Evolutionary conservation across 345 rosid genomes (phyloP).

Genomic region (Trapa incisa): DNA sequence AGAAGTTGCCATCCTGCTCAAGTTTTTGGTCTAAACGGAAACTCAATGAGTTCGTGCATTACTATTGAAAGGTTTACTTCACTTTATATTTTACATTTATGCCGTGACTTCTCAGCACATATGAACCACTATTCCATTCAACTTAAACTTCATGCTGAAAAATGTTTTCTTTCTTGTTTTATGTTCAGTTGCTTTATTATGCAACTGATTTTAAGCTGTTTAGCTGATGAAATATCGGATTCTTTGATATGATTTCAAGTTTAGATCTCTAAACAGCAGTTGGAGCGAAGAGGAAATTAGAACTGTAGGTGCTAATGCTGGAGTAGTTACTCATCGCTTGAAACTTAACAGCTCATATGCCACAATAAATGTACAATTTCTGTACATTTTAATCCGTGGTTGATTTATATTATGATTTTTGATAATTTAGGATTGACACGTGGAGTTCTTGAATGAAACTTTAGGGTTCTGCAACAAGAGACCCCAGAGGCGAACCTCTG

Average conservation of each 20-base stretch:
- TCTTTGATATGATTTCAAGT: constrained; percentile 10
- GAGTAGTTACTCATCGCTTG: constrained; percentile 43
- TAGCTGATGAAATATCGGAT: not conserved
- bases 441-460: constrained; percentile 1
- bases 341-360: constrained; percentile 63
- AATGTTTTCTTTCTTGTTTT: not conserved
- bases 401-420: not conserved
- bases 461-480: constrained; percentile 55
- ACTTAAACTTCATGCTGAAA: not conserved
- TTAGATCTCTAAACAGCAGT: constrained; percentile 27
- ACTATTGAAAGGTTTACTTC: constrained; percentile 30
- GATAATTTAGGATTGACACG: not conserved
- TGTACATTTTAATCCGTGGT: not conserved
- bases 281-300: constrained; percentile 54
- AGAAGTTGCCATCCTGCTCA: constrained; percentile 49
- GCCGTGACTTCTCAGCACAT: not conserved
- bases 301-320: constrained; percentile 41
- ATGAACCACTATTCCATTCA: not conserved
- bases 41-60: constrained; percentile 15
- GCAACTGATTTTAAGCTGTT: not conserved
- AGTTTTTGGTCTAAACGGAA: constrained; percentile 34
- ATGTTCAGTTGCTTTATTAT: not conserved
- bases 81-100: not conserved
- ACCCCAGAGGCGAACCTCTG: constrained; percentile 48
- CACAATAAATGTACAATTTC: constrained; percentile 30